phyloP scores from a whole-genome alignment of 345 rosid genomes.

The Populus ilicifolia region DNA sequence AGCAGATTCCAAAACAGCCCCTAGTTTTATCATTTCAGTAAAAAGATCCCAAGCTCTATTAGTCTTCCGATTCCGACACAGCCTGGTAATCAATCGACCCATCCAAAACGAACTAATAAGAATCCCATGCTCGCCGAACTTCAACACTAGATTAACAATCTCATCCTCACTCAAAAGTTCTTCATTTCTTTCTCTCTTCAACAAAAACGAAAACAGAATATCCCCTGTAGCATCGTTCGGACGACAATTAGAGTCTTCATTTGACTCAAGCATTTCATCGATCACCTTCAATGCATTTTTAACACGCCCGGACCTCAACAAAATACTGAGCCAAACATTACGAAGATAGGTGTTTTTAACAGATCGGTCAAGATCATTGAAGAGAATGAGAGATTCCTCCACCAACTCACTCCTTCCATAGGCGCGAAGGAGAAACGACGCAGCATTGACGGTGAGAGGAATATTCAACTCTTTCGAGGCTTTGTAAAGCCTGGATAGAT shows the following conservation, averaged over 20 bases:
- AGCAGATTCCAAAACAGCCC: slow-evolving; percentile 39
- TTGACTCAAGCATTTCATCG: slow-evolving; percentile 69
- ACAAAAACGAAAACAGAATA: slow-evolving; percentile 40
- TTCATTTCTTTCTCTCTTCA: slow-evolving; percentile 22
- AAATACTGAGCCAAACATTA: slow-evolving; percentile 34
- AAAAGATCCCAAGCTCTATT: slow-evolving; percentile 48
- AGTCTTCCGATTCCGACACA: slow-evolving; percentile 38
- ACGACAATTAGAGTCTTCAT: slow-evolving; percentile 25
- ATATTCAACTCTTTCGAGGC: slow-evolving; percentile 44
- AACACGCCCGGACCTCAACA: slow-evolving; percentile 34
- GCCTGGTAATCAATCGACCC: slow-evolving; percentile 38
- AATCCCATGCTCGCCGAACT: slow-evolving; percentile 41
- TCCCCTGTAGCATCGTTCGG: slow-evolving; percentile 47
- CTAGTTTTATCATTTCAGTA: slow-evolving; percentile 40
- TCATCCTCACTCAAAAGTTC: slow-evolving; percentile 36
- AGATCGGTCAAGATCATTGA: slow-evolving; percentile 33
- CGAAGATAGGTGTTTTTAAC: slow-evolving; percentile 40
- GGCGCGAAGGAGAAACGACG: slow-evolving; percentile 43
- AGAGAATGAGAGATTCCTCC: slow-evolving; percentile 41
- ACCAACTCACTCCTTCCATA: slow-evolving; percentile 49
- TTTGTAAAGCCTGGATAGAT: slow-evolving; percentile 44
- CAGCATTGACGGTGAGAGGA: slow-evolving; percentile 42
- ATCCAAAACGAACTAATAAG: slow-evolving; percentile 47
- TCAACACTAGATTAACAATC: slow-evolving; percentile 37
- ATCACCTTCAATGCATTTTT: slow-evolving; percentile 66